Base-by-base conservation (phyloP, 2,329 filamentous ascomycete species). In the Fusarium luffae region DNA sequence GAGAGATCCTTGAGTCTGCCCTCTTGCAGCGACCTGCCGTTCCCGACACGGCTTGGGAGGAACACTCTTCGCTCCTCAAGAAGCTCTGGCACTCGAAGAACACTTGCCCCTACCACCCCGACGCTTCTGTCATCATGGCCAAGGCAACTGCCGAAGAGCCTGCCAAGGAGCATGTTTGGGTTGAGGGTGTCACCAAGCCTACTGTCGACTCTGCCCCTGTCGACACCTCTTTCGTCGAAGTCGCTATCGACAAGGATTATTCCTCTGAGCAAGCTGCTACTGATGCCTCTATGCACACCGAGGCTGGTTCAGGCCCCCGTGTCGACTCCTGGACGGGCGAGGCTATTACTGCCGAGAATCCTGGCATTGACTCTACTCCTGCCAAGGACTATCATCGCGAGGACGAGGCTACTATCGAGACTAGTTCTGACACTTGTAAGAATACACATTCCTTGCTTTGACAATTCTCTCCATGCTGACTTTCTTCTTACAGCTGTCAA, bases 1-100 rank as follows among this genome's bases (percentile, higher is more conserved):
- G 49, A 0, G 41, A 76, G 16, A 54, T 74, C 1, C 43, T 73
- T 2, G 66, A 74, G 7, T 74, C 74, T 0, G 14, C 42, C 0
- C 64, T 75, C 0, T 59, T 75, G 1, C 46, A 66, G n/a, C 46
- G 54, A 13, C 18, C 46, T 3, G 13, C 63, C 1, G 14, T 72
- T 6, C 41, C 51, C 9, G 25, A 30, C 2, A 18, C 12, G 4
- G 19, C 14, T 7, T 42, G n/a, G n/a, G 27, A 32, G 1, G 46
- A 69, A 12, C 56, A 66, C 2, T 5, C 13, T 1, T 43, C 34
- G 2, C 12, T 34, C 7, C 37, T 74, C 1, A 19, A 28, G 4
- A 28, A n/a, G 1, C 55, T 69, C 4, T 71, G 72, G 71, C 65
- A 61, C 1, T 27, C n/a, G 4, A 42, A 65, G n/a, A 0, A 34